These are phyloP conservation scores for Isabelozyma gotoi DNA, from an alignment of 805 yeast species.

Conservation along the genomic window DNA sequence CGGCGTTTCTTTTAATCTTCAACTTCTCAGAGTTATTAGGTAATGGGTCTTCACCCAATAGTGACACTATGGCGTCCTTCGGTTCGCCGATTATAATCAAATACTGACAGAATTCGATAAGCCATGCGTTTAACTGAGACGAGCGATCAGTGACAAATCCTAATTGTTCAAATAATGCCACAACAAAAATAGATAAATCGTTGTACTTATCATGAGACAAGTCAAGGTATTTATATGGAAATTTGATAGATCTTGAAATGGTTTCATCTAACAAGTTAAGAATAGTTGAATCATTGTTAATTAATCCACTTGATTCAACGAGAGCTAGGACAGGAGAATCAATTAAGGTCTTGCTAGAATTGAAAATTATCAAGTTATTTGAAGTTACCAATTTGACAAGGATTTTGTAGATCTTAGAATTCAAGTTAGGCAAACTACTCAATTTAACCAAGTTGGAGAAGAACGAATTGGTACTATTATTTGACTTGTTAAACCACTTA, in stretches of 20 bases:
- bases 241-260: constrained; percentile 62
- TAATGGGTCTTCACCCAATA: constrained; percentile 5
- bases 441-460: constrained; percentile 67
- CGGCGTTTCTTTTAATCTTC: constrained; percentile 6
- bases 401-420: constrained; percentile 47
- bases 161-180: constrained; percentile 63
- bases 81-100: constrained; percentile 63
- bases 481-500: constrained; percentile 77
- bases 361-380: constrained; percentile 56
- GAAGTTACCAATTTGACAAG: constrained; percentile 44
- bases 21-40: neutral
- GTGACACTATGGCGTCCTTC: constrained; percentile 15
- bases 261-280: constrained; percentile 76
- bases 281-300: constrained; percentile 27
- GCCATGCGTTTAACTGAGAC: constrained; percentile 43
- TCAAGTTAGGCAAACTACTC: constrained; percentile 9
- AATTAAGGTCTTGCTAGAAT: constrained; percentile 36
- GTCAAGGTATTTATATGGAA: constrained; percentile 88
- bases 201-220: constrained; percentile 26
- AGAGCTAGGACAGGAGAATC: constrained; percentile 58
- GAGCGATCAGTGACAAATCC: constrained; percentile 39
- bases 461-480: constrained; percentile 48
- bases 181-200: constrained; percentile 31
- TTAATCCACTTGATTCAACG: constrained; percentile 44
- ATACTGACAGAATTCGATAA: constrained; percentile 47